Conservation (phyloP, 257 asterid genomes). For the Henckelia pumila region DNA sequence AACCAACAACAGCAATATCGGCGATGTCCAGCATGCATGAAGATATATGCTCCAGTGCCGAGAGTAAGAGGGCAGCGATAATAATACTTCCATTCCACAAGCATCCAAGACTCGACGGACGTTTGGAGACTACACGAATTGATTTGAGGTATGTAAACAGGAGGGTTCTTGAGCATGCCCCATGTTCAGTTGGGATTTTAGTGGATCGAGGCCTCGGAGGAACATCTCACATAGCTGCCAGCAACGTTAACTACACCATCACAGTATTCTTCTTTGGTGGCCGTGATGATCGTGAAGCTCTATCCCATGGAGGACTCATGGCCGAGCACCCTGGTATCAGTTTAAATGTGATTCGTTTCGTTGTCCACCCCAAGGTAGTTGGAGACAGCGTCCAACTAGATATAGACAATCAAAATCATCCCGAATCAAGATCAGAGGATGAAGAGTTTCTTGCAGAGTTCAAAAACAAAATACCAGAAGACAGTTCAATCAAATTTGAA, state of each 20-base stretch:
- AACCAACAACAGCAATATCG: constrained; percentile 67
- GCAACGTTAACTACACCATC: constrained; percentile 48
- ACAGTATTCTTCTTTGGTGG: constrained; percentile 62
- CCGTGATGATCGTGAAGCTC: constrained; percentile 65
- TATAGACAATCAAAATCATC: constrained; percentile 22
- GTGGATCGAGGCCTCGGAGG: constrained; percentile 78
- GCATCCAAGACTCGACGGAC: constrained; percentile 62
- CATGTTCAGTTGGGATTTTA: constrained; percentile 67
- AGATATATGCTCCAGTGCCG: constrained; percentile 55
- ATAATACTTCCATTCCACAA: constrained; percentile 66
- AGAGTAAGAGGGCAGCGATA: constrained; percentile 48
- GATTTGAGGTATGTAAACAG: constrained; percentile 55
- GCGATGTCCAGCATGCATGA: constrained; percentile 63
- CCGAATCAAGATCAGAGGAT: constrained; percentile 30
- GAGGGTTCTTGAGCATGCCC: constrained; percentile 57
- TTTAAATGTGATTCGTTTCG: constrained; percentile 40
- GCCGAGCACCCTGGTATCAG: constrained; percentile 66
- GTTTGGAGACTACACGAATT: constrained; percentile 52
- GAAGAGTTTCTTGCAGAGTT: constrained; percentile 39
- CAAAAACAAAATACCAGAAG: constrained; percentile 30
- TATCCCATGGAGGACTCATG: constrained; percentile 58
- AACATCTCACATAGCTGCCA: constrained; percentile 48
- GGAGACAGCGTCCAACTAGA: constrained; percentile 34
- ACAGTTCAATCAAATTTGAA: constrained; percentile 44
- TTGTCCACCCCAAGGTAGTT: constrained; percentile 24